These are phyloP conservation scores for Ogataea hybrid DNA, from an alignment of 1,139 yeast species.

Conservation along the genomic window DNA sequence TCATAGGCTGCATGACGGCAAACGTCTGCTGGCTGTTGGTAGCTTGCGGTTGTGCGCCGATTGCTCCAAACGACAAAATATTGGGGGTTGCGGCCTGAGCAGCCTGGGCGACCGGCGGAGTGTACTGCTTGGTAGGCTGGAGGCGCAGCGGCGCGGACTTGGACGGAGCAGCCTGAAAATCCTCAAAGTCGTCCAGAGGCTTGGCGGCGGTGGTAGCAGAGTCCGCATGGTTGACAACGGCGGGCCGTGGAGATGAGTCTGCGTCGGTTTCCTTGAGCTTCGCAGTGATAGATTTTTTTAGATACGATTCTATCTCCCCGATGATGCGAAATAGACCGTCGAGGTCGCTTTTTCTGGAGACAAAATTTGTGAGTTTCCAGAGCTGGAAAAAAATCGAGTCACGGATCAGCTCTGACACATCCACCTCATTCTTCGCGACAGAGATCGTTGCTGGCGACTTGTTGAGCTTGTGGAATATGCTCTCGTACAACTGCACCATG, in stretches of 20 bases:
- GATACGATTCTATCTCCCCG: slow-evolving; percentile 12
- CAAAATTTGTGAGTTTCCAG: slow-evolving; percentile 27
- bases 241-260: neutral
- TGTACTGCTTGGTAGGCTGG: slow-evolving; percentile 2
- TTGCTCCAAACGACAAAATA: too few relatives aligned
- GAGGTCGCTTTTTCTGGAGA: slow-evolving; percentile 14
- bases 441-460: slow-evolving; percentile 23
- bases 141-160: slow-evolving; percentile 2
- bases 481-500: slow-evolving; percentile 28
- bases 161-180: neutral
- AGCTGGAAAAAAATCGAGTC: slow-evolving; percentile 32
- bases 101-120: neutral
- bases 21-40: neutral
- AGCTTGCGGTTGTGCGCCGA: neutral
- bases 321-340: slow-evolving; percentile 12
- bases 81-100: neutral
- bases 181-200: neutral
- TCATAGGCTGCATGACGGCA: slow-evolving; percentile 26
- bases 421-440: slow-evolving; percentile 28
- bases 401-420: slow-evolving; percentile 28
- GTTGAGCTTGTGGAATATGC: slow-evolving; percentile 27
- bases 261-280: neutral
- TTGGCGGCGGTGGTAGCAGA: neutral
- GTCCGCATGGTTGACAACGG: neutral
- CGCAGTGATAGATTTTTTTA: slow-evolving; percentile 24